phyloP scores from a whole-genome alignment of 495 filamentous ascomycete genomes.

The Lasiosphaeria hispida region DNA sequence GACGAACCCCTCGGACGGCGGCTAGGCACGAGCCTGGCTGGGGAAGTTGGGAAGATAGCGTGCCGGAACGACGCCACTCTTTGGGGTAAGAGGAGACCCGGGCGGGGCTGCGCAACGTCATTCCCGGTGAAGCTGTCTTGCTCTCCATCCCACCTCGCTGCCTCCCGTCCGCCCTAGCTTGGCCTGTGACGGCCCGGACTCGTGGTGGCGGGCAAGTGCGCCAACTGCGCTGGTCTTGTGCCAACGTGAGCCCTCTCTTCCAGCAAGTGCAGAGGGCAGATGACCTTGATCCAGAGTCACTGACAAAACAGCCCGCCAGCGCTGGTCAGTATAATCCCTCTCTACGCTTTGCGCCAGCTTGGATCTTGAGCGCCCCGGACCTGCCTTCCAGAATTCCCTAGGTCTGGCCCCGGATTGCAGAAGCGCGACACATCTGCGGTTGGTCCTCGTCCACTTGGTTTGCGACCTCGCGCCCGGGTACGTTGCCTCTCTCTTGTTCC shows the following conservation, averaged over 20 bases:
- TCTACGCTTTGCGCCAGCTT: constrained; percentile 1
- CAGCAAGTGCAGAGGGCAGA: too few relatives aligned
- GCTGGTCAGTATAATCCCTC: background rate
- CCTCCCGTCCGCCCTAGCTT: too few relatives aligned
- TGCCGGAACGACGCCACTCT: too few relatives aligned
- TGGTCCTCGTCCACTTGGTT: background rate
- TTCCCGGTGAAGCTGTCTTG: background rate
- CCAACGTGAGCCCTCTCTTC: too few relatives aligned
- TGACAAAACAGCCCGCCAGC: background rate
- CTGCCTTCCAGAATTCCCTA: background rate
- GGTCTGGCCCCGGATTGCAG: background rate
- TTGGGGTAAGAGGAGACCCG: background rate
- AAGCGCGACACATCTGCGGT: constrained; percentile 9
- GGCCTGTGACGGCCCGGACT: too few relatives aligned
- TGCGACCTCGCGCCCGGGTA: constrained; percentile 11
- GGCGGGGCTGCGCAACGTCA: constrained; percentile 9
- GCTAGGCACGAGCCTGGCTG: too few relatives aligned
- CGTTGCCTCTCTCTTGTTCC: constrained; percentile 18
- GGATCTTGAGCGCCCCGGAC: background rate
- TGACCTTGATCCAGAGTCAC: constrained; percentile 6
- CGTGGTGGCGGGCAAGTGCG: too few relatives aligned
- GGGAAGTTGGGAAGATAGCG: background rate
- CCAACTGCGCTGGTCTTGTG: too few relatives aligned
- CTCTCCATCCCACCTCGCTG: background rate
- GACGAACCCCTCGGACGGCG: too few relatives aligned